These are phyloP conservation scores for Cytospora leucostoma DNA, from an alignment of 2,329 filamentous ascomycete species.

Conservation along the genomic window DNA sequence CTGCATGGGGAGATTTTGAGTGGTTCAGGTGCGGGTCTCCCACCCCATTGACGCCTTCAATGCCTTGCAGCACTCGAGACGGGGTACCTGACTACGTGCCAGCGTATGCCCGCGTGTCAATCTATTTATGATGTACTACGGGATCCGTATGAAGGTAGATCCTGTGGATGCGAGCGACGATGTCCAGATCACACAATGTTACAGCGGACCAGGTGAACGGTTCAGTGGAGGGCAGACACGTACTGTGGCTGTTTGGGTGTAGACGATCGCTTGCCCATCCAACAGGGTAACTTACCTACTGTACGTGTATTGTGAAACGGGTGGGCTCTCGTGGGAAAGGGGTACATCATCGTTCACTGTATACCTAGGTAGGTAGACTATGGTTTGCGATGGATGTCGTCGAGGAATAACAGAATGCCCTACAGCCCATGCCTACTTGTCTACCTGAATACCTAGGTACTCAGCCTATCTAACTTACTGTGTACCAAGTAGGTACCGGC, in stretches of 20 bases:
- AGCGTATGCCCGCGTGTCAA: not conserved
- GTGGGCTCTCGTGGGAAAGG: too few relatives aligned
- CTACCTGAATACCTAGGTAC: too few relatives aligned
- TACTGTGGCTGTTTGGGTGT: too few relatives aligned
- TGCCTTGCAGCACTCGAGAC: not conserved
- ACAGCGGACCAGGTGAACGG: not conserved
- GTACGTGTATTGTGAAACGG: too few relatives aligned
- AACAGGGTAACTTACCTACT: too few relatives aligned
- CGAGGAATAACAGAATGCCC: too few relatives aligned
- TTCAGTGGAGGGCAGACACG: not conserved
- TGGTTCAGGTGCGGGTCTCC: not conserved
- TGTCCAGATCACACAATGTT: not conserved
- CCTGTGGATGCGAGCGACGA: not conserved
- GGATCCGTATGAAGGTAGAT: not conserved
- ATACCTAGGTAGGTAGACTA: too few relatives aligned
- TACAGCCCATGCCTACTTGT: too few relatives aligned
- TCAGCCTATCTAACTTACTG: too few relatives aligned
- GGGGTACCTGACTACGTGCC: not conserved
- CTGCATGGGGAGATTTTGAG: not conserved
- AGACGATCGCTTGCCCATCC: too few relatives aligned
- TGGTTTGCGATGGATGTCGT: too few relatives aligned
- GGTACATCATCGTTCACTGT: too few relatives aligned
- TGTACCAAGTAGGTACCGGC: not conserved
- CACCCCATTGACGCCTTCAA: not conserved
- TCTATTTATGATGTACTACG: not conserved